phyloP scores from a whole-genome alignment of 352 stramenopile genomes.

The Salisapilia sapeloensis region DNA sequence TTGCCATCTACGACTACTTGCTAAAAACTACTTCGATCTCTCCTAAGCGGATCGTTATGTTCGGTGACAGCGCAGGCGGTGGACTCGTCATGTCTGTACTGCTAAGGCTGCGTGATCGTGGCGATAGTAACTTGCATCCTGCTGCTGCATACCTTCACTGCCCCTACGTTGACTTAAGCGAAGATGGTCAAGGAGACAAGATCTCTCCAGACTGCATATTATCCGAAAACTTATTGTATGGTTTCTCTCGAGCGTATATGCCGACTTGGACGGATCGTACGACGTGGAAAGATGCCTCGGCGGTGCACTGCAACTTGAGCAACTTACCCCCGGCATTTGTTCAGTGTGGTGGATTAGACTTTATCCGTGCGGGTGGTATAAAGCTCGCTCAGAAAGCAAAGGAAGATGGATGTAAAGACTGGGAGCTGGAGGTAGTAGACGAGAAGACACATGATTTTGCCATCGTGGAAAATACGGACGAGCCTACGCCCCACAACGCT shows the following conservation, averaged over 20 bases:
- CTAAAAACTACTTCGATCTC: slow-evolving; percentile 11
- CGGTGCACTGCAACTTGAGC: slow-evolving; percentile 21
- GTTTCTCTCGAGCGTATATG: slow-evolving; percentile 9
- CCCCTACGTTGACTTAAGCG: slow-evolving; percentile 11
- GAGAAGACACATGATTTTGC: no score
- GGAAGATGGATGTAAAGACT: slow-evolving; percentile 15
- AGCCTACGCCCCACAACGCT: no score
- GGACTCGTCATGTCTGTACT: slow-evolving; percentile 20
- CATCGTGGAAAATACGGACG: no score
- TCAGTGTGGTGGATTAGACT: slow-evolving; percentile 19
- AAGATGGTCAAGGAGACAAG: slow-evolving; percentile 6
- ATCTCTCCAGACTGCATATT: slow-evolving; percentile 12
- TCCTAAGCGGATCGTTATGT: slow-evolving; percentile 18
- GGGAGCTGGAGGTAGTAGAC: slow-evolving; percentile 27
- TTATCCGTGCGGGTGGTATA: slow-evolving; percentile 15
- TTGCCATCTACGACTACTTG: slow-evolving; percentile 24
- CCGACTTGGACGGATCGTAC: slow-evolving; percentile 7
- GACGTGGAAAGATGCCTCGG: slow-evolving; percentile 17
- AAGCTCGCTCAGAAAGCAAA: slow-evolving; percentile 14
- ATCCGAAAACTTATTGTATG: slow-evolving; percentile 5
- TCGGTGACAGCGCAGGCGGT: slow-evolving; percentile 21
- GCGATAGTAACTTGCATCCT: slow-evolving; percentile 7
- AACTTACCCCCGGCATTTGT: slow-evolving; percentile 19
- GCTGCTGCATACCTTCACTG: slow-evolving; percentile 14
- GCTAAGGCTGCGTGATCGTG: slow-evolving; percentile 11